Evolutionary conservation across 129 eudicot species (phyloP), one percentile per base, ranked within the genome.

Genomic region (Smallanthus sonchifolius): DNA sequence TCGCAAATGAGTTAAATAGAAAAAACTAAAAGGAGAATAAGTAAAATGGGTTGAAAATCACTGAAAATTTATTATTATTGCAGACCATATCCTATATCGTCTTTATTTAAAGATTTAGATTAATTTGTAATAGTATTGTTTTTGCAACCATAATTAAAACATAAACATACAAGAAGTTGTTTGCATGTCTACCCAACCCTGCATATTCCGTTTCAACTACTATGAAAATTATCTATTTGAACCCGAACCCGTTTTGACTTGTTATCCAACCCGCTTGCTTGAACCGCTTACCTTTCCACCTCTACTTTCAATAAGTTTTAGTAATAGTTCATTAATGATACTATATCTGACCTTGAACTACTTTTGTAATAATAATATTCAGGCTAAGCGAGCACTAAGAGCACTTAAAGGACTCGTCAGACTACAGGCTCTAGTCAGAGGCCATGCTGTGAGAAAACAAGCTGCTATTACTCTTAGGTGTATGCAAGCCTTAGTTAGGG

Each of bases 401-500:
- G 98, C 98, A 39, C 78, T 93, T 38, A 93, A 93, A 78, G 98
- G 97, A 81, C 76, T 93, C 83, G 95, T 93, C 57, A 90, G 97
- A 74, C 96, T 93, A 63, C 98, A 93, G 73, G 98, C 98, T 49
- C 96, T 93, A 70, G 95, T 90, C 36, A 79, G 98, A 45, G 98
- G 98, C 11, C 98, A 90, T 86, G 97, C 92, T 34, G 96, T 93
- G 77, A 87, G 98, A 83, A 93, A 93, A 81, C 98, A 93, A 79
- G 98, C 98, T 62, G 96, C 98, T 8, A 86, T 90, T 57, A 92
- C 98, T 56, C 95, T 92, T 72, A 88, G 97, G 6, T 90, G 98
- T 71, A 93, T 93, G 98, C 98, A 93, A 86, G 98, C 98, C 11
- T 78, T 93, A 49, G 98, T 93, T 20, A 77, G 98, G 81, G 96